phyloP scores from a whole-genome alignment of 257 asterid species.

The Paraleonurus japonicus region DNA sequence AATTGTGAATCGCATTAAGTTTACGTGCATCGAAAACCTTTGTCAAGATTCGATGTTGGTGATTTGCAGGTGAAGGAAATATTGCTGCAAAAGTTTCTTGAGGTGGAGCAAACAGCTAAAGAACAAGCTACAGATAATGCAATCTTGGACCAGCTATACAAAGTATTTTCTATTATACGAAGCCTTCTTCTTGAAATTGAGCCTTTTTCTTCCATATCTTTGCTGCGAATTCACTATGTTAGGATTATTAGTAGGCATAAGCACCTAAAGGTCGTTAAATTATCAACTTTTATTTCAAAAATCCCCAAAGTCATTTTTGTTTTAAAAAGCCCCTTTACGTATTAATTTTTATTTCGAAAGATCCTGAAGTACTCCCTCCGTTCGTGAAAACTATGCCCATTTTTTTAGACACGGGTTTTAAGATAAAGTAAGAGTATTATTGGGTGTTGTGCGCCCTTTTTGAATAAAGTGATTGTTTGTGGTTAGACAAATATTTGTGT shows the following conservation, averaged over 20 bases:
- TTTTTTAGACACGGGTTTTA: too few species aligned
- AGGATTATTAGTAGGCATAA: neutral
- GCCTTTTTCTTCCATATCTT: neutral
- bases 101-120: constrained; percentile 87
- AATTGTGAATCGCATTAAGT: neutral
- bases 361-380: neutral
- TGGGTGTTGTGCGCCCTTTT: too few species aligned
- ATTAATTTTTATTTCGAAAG: too few species aligned
- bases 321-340: neutral
- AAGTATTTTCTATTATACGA: constrained; percentile 40
- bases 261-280: neutral
- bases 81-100: constrained; percentile 66
- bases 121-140: constrained; percentile 98
- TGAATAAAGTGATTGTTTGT: too few species aligned
- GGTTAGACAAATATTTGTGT: too few species aligned
- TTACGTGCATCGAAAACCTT: neutral
- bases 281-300: too few species aligned
- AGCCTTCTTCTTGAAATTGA: neutral
- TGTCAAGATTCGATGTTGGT: neutral
- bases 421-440: too few species aligned
- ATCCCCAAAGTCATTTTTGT: neutral
- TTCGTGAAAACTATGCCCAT: too few species aligned
- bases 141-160: constrained; percentile 77
- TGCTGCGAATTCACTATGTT: neutral
- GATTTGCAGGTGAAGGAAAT: constrained; percentile 69